Evolutionary conservation across 2,329 filamentous ascomycete species (phyloP).

Genomic region (Fusarium veterinarium): DNA sequence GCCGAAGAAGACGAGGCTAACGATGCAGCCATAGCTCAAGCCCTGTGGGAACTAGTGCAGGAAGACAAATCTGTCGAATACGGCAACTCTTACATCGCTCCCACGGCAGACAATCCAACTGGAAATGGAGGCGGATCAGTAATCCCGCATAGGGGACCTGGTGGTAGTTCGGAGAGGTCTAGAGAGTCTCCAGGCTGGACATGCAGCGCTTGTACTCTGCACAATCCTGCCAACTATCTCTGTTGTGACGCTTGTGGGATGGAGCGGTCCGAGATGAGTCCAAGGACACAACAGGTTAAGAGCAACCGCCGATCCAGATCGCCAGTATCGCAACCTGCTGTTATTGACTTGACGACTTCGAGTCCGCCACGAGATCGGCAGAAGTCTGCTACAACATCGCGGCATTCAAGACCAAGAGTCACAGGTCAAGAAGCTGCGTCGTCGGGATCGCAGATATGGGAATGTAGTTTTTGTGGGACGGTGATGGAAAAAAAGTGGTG

Average conservation of each 20-base stretch:
- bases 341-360: conserved; percentile 53
- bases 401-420: neutral
- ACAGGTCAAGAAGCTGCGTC: conserved; percentile 3
- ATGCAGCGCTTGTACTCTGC: conserved; percentile 67
- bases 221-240: conserved; percentile 63
- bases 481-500: conserved; percentile 67
- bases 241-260: conserved; percentile 68
- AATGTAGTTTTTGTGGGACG: conserved; percentile 63
- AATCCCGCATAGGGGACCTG: conserved; percentile 31
- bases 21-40: conserved; percentile 85
- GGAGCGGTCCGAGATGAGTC: conserved; percentile 49
- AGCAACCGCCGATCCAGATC: conserved; percentile 34
- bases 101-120: conserved; percentile 63
- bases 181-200: conserved; percentile 56
- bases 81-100: conserved; percentile 63
- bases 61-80: conserved; percentile 74
- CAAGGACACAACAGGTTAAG: conserved; percentile 24
- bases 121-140: conserved; percentile 55
- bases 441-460: conserved; percentile 56
- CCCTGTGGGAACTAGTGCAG: conserved; percentile 86
- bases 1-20: conserved; percentile 92
- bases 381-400: conserved; percentile 1
- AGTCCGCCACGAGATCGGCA: conserved; percentile 45
- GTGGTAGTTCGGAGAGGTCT: conserved; percentile 10
- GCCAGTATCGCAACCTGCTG: conserved; percentile 25